Base-by-base conservation (phyloP, 2,329 filamentous ascomycete species). In the Monosporascus cannonballus region DNA sequence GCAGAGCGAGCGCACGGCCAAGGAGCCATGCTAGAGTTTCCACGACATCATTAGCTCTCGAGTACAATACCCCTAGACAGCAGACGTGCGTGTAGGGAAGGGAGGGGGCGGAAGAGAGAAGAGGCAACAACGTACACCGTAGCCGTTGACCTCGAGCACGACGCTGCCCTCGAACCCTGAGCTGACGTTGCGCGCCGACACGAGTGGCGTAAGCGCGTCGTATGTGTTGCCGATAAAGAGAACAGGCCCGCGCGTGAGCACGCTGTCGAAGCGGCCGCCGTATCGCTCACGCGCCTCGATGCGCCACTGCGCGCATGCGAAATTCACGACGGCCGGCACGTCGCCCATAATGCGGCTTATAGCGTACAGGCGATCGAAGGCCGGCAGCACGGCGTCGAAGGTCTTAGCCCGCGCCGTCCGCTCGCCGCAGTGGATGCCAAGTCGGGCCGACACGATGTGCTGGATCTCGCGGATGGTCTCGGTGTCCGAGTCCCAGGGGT, bases 121-220 rank as follows among this genome's bases (percentile, higher is more conserved):
- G 3, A 22, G 20, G 38, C 14, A 3, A 4, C 20, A 22, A 56
- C 59, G 51, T 53, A 60, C 56, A 17, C 61, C 61, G 27, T 50
- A 56, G 2, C 63, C 63, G 18, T 62, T 54, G 34, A 64, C 58
- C 52, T 66, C 58, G 25, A 67, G 52, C 27, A 67, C 57, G 6
- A 61, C 61, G 49, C 66, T 67, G 7, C 61, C 64, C 36, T 57
- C 58, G 50, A 69, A 65, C 1, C 49, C 52, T 11, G 55, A 49
- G 27, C 61, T 66, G 54, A 64, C 59, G 47, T 65, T 65, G 41
- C 51, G 38, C 9, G 65, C 67, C 37, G 64, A 67, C 3, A 50
- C 54, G 5, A 68, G 30, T n/a, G 67, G 65, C 20, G 69, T 69
- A n/a, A 59, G 56, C 1, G 65, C 60, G 46, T 71, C 69, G 7